These are phyloP conservation scores for Avena eriantha DNA, from an alignment of 176 grass and related monocot genomes.

Conservation along the genomic window DNA sequence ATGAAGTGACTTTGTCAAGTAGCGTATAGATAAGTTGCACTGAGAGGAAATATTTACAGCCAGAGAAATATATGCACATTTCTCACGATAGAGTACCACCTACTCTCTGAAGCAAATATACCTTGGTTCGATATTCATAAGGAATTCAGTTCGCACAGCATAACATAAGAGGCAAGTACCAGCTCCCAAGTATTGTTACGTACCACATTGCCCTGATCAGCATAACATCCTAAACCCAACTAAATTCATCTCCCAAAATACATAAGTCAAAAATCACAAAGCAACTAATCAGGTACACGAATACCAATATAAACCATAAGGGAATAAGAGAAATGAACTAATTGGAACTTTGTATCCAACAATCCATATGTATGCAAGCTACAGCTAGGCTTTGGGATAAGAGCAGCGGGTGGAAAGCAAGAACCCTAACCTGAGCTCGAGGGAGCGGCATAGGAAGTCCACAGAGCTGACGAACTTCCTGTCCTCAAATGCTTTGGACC, in stretches of 20 bases:
- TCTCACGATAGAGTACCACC: background rate
- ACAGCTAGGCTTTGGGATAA: background rate
- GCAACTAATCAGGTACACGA: background rate
- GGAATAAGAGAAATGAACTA: background rate
- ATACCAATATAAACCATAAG: background rate
- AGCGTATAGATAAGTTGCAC: background rate
- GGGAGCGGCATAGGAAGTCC: slow-evolving; percentile 70
- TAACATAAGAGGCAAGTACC: background rate
- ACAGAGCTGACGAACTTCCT: slow-evolving; percentile 56
- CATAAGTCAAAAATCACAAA: background rate
- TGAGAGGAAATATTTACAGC: background rate
- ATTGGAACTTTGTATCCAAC: background rate
- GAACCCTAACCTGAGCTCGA: slow-evolving; percentile 75
- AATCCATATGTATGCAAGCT: background rate
- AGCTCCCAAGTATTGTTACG: background rate
- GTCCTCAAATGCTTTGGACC: slow-evolving; percentile 77
- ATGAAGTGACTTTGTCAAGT: background rate
- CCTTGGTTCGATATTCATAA: background rate
- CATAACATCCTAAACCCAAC: slow-evolving; percentile 41
- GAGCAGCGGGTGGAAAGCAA: background rate
- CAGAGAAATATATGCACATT: background rate
- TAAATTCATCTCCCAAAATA: background rate
- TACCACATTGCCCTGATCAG: background rate
- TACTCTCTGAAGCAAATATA: background rate
- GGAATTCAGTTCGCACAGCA: no score